Conservation (phyloP, 176 grass and related monocot species). For the Stipa capillata region DNA sequence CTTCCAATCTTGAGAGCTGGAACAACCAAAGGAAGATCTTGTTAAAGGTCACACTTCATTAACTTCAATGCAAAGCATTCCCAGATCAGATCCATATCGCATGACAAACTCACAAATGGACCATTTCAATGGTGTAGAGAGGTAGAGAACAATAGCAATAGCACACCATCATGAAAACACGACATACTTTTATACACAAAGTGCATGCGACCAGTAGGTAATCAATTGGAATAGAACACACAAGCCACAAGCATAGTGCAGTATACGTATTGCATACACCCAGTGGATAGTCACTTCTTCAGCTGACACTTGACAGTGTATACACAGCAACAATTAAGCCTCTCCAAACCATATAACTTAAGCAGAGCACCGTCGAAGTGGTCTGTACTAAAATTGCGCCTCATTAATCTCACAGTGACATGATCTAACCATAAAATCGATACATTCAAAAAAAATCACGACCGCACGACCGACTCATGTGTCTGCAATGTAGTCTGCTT, state of each 20-base stretch:
- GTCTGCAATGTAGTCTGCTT: too few species aligned
- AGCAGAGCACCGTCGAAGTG: not conserved
- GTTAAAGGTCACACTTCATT: not conserved
- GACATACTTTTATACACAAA: not conserved
- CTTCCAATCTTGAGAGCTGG: constrained; percentile 64
- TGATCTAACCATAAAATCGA: not conserved
- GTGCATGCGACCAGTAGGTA: too few species aligned
- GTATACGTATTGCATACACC: not conserved
- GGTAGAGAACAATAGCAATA: not conserved
- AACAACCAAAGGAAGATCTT: constrained; percentile 6
- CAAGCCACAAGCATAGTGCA: not conserved
- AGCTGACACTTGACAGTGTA: not conserved
- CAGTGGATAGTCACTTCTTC: not conserved
- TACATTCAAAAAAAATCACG: not conserved
- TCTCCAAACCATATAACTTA: not conserved
- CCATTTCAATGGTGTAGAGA: not conserved
- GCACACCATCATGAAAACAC: not conserved
- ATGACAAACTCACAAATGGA: not conserved
- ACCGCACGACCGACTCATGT: not conserved
- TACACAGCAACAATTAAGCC: not conserved
- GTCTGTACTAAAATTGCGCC: too few species aligned
- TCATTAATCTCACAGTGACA: not conserved
- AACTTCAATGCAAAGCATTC: not conserved
- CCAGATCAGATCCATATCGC: not conserved
- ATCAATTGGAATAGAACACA: too few species aligned